phyloP scores from a whole-genome alignment of 139 green algal genomes.

The Pseudopediastrum boryanum region DNA sequence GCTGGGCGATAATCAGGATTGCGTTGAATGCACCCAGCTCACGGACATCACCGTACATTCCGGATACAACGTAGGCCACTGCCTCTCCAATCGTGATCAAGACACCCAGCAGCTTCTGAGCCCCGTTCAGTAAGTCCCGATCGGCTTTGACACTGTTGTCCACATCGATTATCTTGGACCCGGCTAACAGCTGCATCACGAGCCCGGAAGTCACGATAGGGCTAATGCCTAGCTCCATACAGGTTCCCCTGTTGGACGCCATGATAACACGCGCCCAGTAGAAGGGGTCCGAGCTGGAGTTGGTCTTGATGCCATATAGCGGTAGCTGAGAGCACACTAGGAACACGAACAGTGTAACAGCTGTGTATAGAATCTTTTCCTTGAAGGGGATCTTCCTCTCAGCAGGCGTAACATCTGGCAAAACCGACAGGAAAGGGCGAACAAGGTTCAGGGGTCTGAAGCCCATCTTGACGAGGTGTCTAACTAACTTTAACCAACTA shows the following conservation, averaged over 20 bases:
- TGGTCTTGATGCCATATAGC: slow-evolving; percentile 96
- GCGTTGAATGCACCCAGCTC: slow-evolving; percentile 93
- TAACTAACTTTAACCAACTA: no score
- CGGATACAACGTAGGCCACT: slow-evolving; percentile 98
- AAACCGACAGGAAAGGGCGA: slow-evolving; percentile 83
- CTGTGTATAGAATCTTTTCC: slow-evolving; percentile 92
- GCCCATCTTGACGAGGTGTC: no score
- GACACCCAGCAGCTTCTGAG: slow-evolving; percentile 97
- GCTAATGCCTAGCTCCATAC: slow-evolving; percentile 98
- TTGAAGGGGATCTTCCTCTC: slow-evolving; percentile 75
- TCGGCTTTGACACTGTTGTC: slow-evolving; percentile 98
- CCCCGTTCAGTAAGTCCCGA: slow-evolving; percentile 92
- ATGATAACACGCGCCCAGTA: slow-evolving; percentile 99
- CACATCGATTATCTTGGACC: slow-evolving; percentile 98
- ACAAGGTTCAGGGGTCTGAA: slow-evolving; percentile 82
- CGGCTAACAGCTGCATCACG: slow-evolving; percentile 97
- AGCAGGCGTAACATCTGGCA: slow-evolving; percentile 86
- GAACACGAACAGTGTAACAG: slow-evolving; percentile 95
- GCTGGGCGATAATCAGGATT: slow-evolving; percentile 96
- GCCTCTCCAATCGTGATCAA: slow-evolving; percentile 99
- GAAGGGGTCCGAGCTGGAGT: slow-evolving; percentile 89
- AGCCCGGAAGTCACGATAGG: slow-evolving; percentile 97
- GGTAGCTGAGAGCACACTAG: slow-evolving; percentile 98
- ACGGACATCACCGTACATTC: slow-evolving; percentile 98
- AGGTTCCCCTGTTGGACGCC: slow-evolving; percentile 94